Evolutionary conservation across 306 rosid species (phyloP).

Genomic region (Delonix regia): DNA sequence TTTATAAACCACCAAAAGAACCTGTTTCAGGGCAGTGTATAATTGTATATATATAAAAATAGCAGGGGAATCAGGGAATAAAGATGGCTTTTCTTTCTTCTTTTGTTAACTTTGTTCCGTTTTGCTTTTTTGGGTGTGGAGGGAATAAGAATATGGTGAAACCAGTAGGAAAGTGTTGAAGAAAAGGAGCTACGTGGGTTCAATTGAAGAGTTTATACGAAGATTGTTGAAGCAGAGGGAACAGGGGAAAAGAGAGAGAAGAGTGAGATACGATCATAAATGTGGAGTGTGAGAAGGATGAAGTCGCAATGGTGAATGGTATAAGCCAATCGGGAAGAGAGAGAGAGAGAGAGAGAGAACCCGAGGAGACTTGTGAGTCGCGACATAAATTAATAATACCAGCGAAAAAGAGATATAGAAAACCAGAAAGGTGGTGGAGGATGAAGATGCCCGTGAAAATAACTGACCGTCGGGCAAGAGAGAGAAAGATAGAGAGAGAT

Average conservation of each 20-base stretch:
- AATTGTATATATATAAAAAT: background rate
- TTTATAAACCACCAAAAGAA: background rate
- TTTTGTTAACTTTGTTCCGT: background rate
- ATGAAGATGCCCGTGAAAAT: constrained; percentile 39
- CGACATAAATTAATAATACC: constrained; percentile 34
- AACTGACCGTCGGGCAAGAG: constrained; percentile 35
- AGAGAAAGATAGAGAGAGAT: constrained; percentile 1
- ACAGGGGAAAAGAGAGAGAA: constrained; percentile 29
- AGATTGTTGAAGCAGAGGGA: constrained; percentile 16
- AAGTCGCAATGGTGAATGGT: constrained; percentile 22
- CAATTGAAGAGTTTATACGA: background rate
- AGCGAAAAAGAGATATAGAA: constrained; percentile 30
- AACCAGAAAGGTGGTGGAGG: background rate
- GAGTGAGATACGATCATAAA: constrained; percentile 8
- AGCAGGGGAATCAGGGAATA: constrained; percentile 42
- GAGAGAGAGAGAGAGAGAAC: constrained; percentile 27
- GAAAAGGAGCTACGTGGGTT: constrained; percentile 20
- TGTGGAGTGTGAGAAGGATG: background rate
- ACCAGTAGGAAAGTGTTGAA: constrained; percentile 47
- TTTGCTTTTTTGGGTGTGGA: background rate
- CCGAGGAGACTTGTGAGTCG: constrained; percentile 52
- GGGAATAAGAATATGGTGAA: constrained; percentile 40
- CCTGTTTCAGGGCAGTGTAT: background rate
- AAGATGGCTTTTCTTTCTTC: constrained; percentile 16
- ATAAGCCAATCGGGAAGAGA: background rate